A percentile compares a stretch with the other conserved stretches of the same genome.
Evolutionary conservation across 192 early-diverging fungal species (phyloP).

Genomic region (Phycomyces nitens): DNA sequence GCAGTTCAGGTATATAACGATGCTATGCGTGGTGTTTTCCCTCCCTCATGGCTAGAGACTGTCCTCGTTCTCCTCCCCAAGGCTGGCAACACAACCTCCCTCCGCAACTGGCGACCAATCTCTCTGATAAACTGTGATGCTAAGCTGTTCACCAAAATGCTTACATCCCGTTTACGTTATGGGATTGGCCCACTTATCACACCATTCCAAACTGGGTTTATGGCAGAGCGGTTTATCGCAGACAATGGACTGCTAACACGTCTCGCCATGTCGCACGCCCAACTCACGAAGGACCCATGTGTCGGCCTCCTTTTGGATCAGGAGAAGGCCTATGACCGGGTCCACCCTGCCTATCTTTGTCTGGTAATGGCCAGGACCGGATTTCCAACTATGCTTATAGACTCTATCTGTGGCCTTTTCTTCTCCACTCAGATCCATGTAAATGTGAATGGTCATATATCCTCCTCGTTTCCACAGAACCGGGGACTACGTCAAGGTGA

Average conservation of each 20-base stretch:
- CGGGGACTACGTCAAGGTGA: neutral
- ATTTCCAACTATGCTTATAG: neutral
- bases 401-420: neutral
- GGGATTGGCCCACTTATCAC: neutral
- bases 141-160: constrained; percentile 13
- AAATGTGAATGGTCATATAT: neutral
- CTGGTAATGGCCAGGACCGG: neutral
- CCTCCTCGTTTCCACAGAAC: neutral
- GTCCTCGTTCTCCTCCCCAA: constrained; percentile 18
- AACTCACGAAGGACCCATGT: too few species aligned
- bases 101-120: constrained; percentile 18
- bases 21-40: neutral
- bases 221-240: neutral
- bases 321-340: too few species aligned
- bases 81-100: constrained; percentile 1
- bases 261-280: neutral
- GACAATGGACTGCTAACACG: neutral
- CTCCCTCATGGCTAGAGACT: constrained; percentile 5
- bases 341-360: neutral
- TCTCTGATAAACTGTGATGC: constrained; percentile 17
- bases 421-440: neutral
- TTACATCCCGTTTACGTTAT: neutral
- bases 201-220: neutral
- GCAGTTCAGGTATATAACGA: too few species aligned
- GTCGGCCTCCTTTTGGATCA: too few species aligned